These are phyloP conservation scores for Candida jianshihensis DNA, from an alignment of 805 yeast species.

Conservation along the genomic window DNA sequence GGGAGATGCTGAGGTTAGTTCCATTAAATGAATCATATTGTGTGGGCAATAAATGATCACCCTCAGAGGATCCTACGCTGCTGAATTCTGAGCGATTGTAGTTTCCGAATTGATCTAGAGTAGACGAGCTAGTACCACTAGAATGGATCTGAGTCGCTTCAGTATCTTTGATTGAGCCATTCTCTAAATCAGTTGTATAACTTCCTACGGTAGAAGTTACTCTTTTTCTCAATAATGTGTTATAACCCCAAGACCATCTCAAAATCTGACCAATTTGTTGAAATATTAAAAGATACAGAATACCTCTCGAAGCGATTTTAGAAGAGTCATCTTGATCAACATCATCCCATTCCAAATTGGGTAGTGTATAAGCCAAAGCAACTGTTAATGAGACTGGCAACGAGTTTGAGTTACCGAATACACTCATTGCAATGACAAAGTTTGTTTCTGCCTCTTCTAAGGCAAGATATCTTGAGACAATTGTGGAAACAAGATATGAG, in stretches of 20 bases:
- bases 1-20: background rate
- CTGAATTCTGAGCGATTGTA: background rate
- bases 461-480: constrained; percentile 44
- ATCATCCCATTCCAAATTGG: constrained; percentile 71
- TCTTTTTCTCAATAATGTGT: constrained; percentile 53
- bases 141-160: background rate
- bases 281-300: constrained; percentile 63
- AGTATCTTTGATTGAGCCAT: background rate
- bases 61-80: constrained; percentile 2
- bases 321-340: constrained; percentile 59
- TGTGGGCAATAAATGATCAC: constrained; percentile 4
- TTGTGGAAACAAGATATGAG: constrained; percentile 55
- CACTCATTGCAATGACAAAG: constrained; percentile 95
- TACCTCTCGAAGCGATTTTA: constrained; percentile 72
- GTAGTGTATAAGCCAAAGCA: constrained; percentile 69
- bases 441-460: constrained; percentile 74
- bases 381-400: constrained; percentile 88
- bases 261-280: constrained; percentile 80
- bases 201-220: constrained; percentile 11
- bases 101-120: background rate
- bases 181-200: background rate
- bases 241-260: constrained; percentile 87
- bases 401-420: constrained; percentile 92
- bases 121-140: background rate
- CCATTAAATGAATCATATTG: background rate